phyloP scores from a whole-genome alignment of 495 filamentous ascomycete species.

The Bombardia bombarda region DNA sequence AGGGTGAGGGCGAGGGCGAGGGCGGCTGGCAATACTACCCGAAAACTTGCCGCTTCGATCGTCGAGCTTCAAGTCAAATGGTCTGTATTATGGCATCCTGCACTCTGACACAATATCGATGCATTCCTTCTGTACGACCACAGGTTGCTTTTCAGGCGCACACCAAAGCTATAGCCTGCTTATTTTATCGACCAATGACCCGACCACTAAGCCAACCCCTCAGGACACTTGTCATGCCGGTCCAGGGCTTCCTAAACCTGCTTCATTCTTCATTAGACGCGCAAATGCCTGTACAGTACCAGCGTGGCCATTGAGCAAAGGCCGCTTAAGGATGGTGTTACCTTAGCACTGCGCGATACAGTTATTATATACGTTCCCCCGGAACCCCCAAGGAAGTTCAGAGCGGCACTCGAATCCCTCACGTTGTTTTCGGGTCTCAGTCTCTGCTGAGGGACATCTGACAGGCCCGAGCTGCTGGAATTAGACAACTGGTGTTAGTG shows the following conservation, averaged over 20 bases:
- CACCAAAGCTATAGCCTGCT: constrained; percentile 19
- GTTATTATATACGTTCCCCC: neutral
- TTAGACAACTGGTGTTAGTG: neutral
- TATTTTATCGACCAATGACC: constrained; percentile 13
- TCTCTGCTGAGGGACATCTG: neutral
- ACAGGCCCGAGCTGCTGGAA: neutral
- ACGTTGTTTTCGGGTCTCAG: neutral
- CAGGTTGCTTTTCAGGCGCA: constrained; percentile 15
- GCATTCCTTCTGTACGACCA: constrained; percentile 20
- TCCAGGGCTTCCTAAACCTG: too few relatives aligned
- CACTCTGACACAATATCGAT: constrained; percentile 16
- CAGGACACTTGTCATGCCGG: constrained; percentile 11
- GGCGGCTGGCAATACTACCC: too few relatives aligned
- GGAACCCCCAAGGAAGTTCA: neutral
- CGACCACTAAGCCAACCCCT: too few relatives aligned
- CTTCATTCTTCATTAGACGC: constrained; percentile 11
- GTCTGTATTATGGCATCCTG: constrained; percentile 10
- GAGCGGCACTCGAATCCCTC: neutral
- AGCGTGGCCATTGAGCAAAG: too few relatives aligned
- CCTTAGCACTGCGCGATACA: too few relatives aligned
- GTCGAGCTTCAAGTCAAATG: neutral
- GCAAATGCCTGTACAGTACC: constrained; percentile 8
- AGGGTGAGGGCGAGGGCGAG: too few relatives aligned
- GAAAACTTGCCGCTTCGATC: too few relatives aligned
- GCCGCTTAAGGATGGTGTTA: constrained; percentile 6